Percentiles rank a stretch among this genome's conserved stretches.
Evolutionary conservation across 352 stramenopile species (phyloP).

Genomic region (Phytophthora sansomeana): DNA sequence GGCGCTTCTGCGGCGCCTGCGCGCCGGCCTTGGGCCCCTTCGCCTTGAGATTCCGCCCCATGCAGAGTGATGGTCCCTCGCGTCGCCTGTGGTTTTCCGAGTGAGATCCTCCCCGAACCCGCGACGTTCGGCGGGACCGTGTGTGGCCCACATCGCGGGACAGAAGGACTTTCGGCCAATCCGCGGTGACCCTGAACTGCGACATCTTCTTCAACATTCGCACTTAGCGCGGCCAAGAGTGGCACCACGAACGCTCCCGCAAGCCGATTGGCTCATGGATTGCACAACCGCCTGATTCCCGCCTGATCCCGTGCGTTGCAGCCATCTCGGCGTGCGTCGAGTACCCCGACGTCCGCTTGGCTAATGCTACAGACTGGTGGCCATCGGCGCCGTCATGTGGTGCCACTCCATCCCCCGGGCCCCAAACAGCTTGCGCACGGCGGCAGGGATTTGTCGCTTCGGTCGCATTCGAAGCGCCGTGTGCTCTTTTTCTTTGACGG

Average conservation of each 20-base stretch:
- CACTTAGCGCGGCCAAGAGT: conserved; percentile 10
- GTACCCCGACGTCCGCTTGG: background rate
- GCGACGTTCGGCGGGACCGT: background rate
- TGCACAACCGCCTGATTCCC: conserved; percentile 16
- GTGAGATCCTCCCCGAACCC: conserved; percentile 44
- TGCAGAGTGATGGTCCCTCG: conserved; percentile 45
- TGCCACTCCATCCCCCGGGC: background rate
- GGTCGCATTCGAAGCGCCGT: background rate
- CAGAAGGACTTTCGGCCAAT: too few species aligned
- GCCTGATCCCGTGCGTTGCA: conserved; percentile 20
- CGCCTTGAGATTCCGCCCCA: conserved; percentile 44
- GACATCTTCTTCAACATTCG: conserved; percentile 36
- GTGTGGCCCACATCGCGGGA: too few species aligned
- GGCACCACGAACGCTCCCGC: conserved; percentile 5
- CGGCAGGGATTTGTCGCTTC: conserved; percentile 9
- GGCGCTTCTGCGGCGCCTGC: conserved; percentile 38
- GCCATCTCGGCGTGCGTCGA: conserved; percentile 13
- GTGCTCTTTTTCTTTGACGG: background rate
- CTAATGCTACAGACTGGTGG: background rate
- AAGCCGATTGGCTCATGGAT: background rate
- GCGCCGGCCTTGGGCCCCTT: conserved; percentile 32
- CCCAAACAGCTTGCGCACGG: conserved; percentile 11
- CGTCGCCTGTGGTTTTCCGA: conserved; percentile 35
- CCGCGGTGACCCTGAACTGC: conserved; percentile 4
- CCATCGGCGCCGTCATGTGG: background rate